A percentile compares a stretch with the other conserved stretches of the same genome.
Evolutionary conservation across 352 stramenopile genomes (phyloP).

Genomic region (Globisporangium nodosum): DNA sequence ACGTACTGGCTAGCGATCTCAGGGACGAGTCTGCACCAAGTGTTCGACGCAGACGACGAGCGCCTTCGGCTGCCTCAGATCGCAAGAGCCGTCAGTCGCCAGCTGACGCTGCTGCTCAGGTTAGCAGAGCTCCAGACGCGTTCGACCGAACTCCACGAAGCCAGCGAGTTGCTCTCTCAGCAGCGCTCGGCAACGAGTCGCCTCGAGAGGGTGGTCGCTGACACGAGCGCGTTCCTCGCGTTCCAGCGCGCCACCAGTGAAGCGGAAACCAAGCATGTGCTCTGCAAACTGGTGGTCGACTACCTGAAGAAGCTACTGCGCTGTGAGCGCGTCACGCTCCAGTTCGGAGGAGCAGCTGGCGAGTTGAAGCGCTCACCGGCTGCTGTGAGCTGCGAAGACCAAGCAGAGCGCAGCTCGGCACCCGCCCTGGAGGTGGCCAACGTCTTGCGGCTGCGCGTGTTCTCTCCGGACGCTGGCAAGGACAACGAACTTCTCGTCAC

Average conservation of each 20-base stretch:
- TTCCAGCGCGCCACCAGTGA: constrained; percentile 3
- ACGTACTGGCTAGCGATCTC: constrained; percentile 5
- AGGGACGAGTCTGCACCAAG: constrained; percentile 1
- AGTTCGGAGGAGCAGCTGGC: background rate
- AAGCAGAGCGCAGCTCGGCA: background rate
- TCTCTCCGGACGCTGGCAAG: background rate
- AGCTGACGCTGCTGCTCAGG: constrained; percentile 6
- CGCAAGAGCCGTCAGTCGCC: background rate
- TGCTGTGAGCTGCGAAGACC: background rate
- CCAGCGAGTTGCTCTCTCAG: background rate
- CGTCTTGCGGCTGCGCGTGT: constrained; percentile 11
- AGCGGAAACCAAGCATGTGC: background rate
- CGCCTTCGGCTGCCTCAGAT: constrained; percentile 8
- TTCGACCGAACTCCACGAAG: background rate
- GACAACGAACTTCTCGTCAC: constrained; percentile 1
- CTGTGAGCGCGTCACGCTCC: constrained; percentile 4
- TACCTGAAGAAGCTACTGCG: constrained; percentile 10
- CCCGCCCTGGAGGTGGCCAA: constrained; percentile 12
- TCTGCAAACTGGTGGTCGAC: background rate
- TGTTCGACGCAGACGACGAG: constrained; percentile 11
- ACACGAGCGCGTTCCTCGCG: background rate
- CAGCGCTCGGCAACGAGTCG: background rate
- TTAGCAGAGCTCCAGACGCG: background rate
- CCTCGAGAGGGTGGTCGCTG: constrained; percentile 1
- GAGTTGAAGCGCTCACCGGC: background rate